Conservation (phyloP, 441 rosid genomes). For the Sinapis alba region DNA sequence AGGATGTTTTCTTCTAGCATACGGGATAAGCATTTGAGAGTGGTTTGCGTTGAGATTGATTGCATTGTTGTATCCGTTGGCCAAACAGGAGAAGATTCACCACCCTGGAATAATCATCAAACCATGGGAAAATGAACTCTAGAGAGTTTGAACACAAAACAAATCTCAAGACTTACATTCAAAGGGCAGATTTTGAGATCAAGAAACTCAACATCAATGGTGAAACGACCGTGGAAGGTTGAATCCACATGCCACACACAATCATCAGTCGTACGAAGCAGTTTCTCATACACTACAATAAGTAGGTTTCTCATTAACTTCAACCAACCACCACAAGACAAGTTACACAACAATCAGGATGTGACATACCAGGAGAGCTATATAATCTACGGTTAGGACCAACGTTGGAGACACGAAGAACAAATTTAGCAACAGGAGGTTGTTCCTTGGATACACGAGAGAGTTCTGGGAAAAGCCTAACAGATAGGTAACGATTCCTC, state of each 20-base stretch:
- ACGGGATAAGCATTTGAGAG: constrained; percentile 75
- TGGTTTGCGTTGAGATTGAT: constrained; percentile 56
- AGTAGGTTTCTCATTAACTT: background rate
- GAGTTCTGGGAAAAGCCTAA: constrained; percentile 77
- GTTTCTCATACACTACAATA: constrained; percentile 62
- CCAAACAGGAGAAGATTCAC: constrained; percentile 69
- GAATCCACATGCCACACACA: constrained; percentile 84
- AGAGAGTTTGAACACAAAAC: background rate
- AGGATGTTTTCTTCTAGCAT: constrained; percentile 83
- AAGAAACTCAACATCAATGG: constrained; percentile 89
- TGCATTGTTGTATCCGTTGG: constrained; percentile 71
- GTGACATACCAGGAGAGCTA: constrained; percentile 55
- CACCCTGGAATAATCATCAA: constrained; percentile 53
- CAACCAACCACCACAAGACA: background rate
- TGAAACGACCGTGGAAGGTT: constrained; percentile 65
- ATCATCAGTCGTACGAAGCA: constrained; percentile 74
- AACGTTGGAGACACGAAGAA: constrained; percentile 64
- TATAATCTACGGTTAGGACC: constrained; percentile 58
- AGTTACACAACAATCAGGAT: background rate
- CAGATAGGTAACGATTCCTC: constrained; percentile 72
- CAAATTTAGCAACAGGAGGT: constrained; percentile 71
- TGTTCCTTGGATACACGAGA: constrained; percentile 76
- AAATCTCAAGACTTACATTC: constrained; percentile 55
- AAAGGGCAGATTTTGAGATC: constrained; percentile 70
- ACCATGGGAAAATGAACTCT: background rate